Percentiles rank a stretch among this genome's conserved stretches.
These are phyloP conservation scores for Microsporum audouinii DNA, from an alignment of 2,329 filamentous ascomycete species.

Conservation along the genomic window DNA sequence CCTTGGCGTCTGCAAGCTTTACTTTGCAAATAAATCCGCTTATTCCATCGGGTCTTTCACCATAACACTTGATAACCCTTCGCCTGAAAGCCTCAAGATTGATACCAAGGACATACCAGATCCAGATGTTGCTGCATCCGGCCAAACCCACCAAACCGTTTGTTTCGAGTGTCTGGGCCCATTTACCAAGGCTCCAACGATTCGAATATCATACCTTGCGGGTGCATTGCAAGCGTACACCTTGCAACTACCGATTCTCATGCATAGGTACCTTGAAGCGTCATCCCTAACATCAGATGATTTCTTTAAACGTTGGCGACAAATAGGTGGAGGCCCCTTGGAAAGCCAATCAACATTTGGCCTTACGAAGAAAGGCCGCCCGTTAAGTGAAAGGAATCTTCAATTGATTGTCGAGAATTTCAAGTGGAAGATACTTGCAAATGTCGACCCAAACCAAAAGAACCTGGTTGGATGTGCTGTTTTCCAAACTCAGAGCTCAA, in stretches of 20 bases:
- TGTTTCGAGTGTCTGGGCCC: conserved; percentile 81
- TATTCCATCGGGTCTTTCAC: conserved; percentile 82
- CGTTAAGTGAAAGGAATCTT: conserved; percentile 61
- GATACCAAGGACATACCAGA: conserved; percentile 85
- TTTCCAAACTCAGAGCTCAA: conserved; percentile 67
- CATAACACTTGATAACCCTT: conserved; percentile 70
- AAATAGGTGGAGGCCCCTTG: conserved; percentile 78
- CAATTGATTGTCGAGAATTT: conserved; percentile 68
- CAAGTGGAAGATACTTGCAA: conserved; percentile 73
- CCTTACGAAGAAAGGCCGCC: conserved; percentile 45
- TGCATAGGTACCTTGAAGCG: conserved; percentile 95
- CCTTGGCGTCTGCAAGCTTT: conserved; percentile 87
- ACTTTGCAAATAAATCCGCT: conserved; percentile 89
- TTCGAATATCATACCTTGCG: conserved; percentile 86
- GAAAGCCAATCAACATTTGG: conserved; percentile 84
- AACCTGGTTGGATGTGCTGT: conserved; percentile 85
- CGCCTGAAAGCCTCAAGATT: conserved; percentile 58
- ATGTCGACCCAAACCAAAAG: conserved; percentile 82
- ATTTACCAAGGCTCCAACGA: conserved; percentile 76
- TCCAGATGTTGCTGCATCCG: conserved; percentile 59
- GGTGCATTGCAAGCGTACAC: conserved; percentile 88
- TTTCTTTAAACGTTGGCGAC: conserved; percentile 98
- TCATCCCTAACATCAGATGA: conserved; percentile 79
- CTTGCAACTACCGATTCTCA: conserved; percentile 72
- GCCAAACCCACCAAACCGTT: conserved; percentile 82